Percentiles rank a stretch among this genome's conserved stretches.
phyloP scores from a whole-genome alignment of 106 monocot genomes.

The Platanthera zijinensis region DNA sequence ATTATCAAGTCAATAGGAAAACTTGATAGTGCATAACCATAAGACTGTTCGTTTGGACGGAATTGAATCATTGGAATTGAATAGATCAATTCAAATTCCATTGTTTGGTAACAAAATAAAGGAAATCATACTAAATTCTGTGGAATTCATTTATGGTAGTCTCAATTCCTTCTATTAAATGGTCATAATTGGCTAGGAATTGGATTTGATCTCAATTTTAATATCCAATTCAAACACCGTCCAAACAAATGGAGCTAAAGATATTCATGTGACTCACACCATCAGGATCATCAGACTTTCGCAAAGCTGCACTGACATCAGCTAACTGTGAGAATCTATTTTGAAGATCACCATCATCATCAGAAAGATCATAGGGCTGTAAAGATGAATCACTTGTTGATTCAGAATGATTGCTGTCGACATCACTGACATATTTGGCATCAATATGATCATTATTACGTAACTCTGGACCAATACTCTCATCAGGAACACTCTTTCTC shows the following conservation, averaged over 20 bases:
- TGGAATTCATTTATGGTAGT: too few species aligned
- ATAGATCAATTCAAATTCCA: too few species aligned
- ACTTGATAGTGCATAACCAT: neutral
- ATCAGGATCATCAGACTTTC: slow-evolving; percentile 89
- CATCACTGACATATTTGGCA: slow-evolving; percentile 23
- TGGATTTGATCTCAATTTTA: too few species aligned
- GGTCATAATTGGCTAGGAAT: too few species aligned
- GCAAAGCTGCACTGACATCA: slow-evolving; percentile 65
- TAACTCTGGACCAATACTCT: slow-evolving; percentile 16
- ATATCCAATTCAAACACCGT: too few species aligned
- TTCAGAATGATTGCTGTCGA: slow-evolving; percentile 47
- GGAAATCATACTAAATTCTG: too few species aligned
- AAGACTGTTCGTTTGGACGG: too few species aligned
- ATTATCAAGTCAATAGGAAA: neutral
- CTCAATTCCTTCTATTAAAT: too few species aligned
- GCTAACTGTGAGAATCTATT: slow-evolving; percentile 55
- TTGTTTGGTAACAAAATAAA: too few species aligned
- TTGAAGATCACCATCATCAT: slow-evolving; percentile 80
- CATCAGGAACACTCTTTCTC: slow-evolving; percentile 26
- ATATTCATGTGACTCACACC: slow-evolving; percentile 42
- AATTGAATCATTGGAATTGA: too few species aligned
- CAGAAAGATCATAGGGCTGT: slow-evolving; percentile 88
- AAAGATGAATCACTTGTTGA: slow-evolving; percentile 75
- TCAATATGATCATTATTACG: slow-evolving; percentile 4
- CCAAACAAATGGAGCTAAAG: neutral